Base-by-base conservation (phyloP, 2,329 filamentous ascomycete genomes). In the Colletotrichum costaricense region DNA sequence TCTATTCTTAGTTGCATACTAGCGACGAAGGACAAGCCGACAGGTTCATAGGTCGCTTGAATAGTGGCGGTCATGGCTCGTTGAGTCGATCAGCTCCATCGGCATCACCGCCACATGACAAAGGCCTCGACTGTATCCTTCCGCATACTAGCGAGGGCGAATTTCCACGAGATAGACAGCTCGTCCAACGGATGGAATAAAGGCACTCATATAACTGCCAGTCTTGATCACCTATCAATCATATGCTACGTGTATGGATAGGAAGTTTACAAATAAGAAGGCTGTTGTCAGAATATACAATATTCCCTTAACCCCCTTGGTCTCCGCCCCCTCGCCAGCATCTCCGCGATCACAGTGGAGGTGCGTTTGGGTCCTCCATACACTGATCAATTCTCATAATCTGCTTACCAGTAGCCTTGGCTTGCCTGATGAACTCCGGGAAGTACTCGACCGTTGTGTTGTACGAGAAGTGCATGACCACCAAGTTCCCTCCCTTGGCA, bases 381-480 rank as follows among this genome's bases (percentile, higher is more conserved):
- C 81, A 81, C 77, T 82, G 80, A 67, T 82, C 81, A 9, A 82
- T 80, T 35, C 80, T 73, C 81, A 82, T 82, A 30, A 93, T 84
- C 78, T 88, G 85, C 84, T 92, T 91, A 11, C 91, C 91, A 2
- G 88, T 90, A 24, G 82, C 84, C 84, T 92, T 93, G 30, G 91
- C 91, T 73, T 91, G 87, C 76, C 84, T 84, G 79, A 93, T 93
- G 77, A 93, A 92, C 81, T 93, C 86, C 63, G 86, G 83, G 55
- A 93, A 85, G 78, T 93, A 93, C 72, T 83, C 81, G 16, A 93
- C 91, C 1, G 92, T 94, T 58, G 85, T 88, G 56, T 89, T 86
- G 79, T 91, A 92, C 46, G 93, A 81, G 80, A 93, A 94, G 81
- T 94, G 92, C 87, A 93, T 89, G 14, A 94, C 92, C 0, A 92